phyloP scores from a whole-genome alignment of 2,329 filamentous ascomycete genomes.

The Aspergillus tamarii region DNA sequence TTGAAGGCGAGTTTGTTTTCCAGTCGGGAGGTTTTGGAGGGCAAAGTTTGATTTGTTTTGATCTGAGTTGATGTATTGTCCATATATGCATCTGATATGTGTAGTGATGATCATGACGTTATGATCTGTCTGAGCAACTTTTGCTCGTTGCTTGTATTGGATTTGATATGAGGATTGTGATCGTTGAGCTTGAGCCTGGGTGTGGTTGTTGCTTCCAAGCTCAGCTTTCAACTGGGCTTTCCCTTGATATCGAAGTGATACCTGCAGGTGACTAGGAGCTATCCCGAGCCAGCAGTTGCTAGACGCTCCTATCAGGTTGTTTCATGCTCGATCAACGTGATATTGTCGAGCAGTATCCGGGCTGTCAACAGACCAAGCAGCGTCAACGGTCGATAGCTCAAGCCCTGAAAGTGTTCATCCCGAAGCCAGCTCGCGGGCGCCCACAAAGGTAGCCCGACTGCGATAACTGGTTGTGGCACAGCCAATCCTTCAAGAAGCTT shows the following conservation, averaged over 20 bases:
- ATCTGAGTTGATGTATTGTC: background rate
- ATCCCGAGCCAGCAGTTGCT: background rate
- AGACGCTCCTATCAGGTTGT: background rate
- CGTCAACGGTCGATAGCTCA: background rate
- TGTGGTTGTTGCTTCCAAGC: background rate
- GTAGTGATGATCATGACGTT: background rate
- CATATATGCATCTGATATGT: background rate
- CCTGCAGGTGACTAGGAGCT: background rate
- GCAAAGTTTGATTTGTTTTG: constrained; percentile 23
- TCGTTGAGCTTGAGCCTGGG: background rate
- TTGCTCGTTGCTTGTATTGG: constrained; percentile 1
- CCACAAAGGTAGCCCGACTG: background rate
- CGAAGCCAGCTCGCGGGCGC: background rate
- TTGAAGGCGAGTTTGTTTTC: constrained; percentile 57
- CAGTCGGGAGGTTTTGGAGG: constrained; percentile 41
- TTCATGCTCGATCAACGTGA: background rate
- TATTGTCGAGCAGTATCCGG: background rate
- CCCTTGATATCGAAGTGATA: background rate
- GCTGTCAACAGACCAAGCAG: background rate
- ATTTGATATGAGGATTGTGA: background rate
- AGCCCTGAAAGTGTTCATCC: background rate
- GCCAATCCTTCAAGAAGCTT: constrained; percentile 26
- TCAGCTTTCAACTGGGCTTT: background rate
- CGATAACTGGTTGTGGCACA: background rate
- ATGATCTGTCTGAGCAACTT: constrained; percentile 13